Evolutionary conservation across 176 grass and related monocot species (phyloP).

Genomic region (Oryza rufipogon): DNA sequence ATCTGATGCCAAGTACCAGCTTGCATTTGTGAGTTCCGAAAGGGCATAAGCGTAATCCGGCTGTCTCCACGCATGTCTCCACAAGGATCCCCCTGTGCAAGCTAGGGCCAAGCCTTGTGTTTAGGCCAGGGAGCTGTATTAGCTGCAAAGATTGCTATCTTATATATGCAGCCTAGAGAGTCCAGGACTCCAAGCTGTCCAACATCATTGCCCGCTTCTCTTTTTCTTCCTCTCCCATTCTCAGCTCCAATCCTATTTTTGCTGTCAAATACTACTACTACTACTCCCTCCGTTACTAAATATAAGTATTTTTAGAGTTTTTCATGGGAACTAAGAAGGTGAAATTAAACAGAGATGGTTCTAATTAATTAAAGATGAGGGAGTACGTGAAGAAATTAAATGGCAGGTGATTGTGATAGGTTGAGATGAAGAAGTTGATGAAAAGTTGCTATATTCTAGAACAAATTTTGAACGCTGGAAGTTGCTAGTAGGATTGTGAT

Average conservation of each 20-base stretch:
- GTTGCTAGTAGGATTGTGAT: no score
- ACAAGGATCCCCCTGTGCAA: neutral
- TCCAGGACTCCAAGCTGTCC: constrained; percentile 17
- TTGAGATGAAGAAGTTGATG: no score
- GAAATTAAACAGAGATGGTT: no score
- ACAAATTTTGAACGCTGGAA: no score
- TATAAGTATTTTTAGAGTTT: no score
- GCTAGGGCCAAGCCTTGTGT: neutral
- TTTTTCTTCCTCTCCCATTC: neutral
- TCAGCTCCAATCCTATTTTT: neutral
- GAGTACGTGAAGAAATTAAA: no score
- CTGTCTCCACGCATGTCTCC: neutral
- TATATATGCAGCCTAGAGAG: neutral
- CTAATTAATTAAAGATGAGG: no score
- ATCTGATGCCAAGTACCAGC: neutral
- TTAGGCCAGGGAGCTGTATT: neutral
- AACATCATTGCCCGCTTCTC: constrained; percentile 23
- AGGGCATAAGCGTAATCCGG: neutral
- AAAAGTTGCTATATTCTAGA: no score
- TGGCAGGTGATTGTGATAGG: no score
- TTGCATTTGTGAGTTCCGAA: neutral
- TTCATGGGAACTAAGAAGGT: no score
- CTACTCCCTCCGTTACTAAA: no score
- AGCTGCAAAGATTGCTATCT: neutral
- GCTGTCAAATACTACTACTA: neutral